These are phyloP conservation scores for Nannochloropsis salina DNA, from an alignment of 108 stramenopile genomes.

Conservation along the genomic window DNA sequence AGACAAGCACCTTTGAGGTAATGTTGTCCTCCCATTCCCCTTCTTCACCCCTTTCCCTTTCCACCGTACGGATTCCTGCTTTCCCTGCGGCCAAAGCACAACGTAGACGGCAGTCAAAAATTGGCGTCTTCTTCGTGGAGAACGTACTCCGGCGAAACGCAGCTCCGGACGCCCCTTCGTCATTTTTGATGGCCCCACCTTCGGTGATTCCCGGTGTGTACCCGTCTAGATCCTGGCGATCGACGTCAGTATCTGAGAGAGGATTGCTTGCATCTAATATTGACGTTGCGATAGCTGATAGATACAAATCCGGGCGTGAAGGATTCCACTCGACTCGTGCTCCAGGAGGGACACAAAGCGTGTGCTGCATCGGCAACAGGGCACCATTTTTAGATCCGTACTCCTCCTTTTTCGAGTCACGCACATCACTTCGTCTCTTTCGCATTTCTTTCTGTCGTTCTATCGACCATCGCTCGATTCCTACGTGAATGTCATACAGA, in stretches of 20 bases:
- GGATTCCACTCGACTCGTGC: neutral
- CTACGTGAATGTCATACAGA: neutral
- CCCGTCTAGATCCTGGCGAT: too few species aligned
- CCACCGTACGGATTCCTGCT: neutral
- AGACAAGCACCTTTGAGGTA: neutral
- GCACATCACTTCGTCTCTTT: neutral
- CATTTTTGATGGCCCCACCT: neutral
- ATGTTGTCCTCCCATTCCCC: neutral
- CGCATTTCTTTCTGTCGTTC: neutral
- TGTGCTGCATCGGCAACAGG: neutral
- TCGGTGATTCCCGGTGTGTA: too few species aligned
- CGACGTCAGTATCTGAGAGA: too few species aligned
- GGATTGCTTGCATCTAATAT: too few species aligned
- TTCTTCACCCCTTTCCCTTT: neutral
- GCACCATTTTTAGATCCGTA: neutral
- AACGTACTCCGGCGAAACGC: conserved; percentile 1
- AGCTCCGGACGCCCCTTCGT: neutral
- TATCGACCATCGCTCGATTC: neutral
- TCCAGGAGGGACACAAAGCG: neutral
- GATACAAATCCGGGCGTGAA: neutral
- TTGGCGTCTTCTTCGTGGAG: neutral
- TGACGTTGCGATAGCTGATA: neutral
- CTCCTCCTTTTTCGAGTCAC: neutral
- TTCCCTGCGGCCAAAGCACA: neutral
- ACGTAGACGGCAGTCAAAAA: neutral